These are phyloP conservation scores for Prunus armeniaca DNA, from an alignment of 306 rosid genomes.

Conservation along the genomic window DNA sequence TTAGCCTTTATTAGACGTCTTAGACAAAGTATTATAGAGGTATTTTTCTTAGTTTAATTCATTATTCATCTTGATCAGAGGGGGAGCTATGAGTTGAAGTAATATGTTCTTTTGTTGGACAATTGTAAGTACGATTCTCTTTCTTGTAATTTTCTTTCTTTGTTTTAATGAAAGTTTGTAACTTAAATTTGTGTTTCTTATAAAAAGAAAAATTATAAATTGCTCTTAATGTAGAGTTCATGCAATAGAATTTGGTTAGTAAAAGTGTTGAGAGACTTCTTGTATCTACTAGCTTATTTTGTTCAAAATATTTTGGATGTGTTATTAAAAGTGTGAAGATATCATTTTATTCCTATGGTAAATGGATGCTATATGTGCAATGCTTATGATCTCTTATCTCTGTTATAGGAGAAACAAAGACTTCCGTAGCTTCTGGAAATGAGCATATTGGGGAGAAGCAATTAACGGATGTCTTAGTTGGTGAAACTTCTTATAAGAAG, in stretches of 20 bases:
- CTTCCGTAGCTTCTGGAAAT: constrained; percentile 21
- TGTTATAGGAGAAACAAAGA: constrained; percentile 20
- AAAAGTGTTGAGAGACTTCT: background rate
- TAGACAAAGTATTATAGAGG: too few relatives aligned
- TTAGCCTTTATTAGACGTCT: too few relatives aligned
- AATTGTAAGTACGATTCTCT: too few relatives aligned
- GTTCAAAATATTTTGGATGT: background rate
- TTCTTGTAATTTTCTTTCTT: background rate
- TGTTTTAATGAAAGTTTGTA: background rate
- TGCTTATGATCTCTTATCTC: constrained; percentile 3
- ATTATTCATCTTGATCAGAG: too few relatives aligned
- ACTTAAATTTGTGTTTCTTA: background rate
- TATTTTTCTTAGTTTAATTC: too few relatives aligned
- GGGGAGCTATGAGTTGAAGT: too few relatives aligned
- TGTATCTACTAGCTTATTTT: background rate
- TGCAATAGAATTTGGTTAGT: background rate
- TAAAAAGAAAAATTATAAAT: background rate
- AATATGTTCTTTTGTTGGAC: background rate
- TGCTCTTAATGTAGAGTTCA: background rate
- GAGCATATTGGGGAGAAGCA: constrained; percentile 9
- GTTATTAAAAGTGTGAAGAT: background rate
- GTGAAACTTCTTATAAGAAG: constrained; percentile 20
- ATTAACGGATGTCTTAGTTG: constrained; percentile 4
- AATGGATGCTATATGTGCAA: background rate
- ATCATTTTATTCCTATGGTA: background rate